A percentile compares a stretch with the other conserved stretches of the same genome.
These are phyloP conservation scores for Fragaria vesca DNA, from an alignment of 306 rosid species.

Conservation along the genomic window DNA sequence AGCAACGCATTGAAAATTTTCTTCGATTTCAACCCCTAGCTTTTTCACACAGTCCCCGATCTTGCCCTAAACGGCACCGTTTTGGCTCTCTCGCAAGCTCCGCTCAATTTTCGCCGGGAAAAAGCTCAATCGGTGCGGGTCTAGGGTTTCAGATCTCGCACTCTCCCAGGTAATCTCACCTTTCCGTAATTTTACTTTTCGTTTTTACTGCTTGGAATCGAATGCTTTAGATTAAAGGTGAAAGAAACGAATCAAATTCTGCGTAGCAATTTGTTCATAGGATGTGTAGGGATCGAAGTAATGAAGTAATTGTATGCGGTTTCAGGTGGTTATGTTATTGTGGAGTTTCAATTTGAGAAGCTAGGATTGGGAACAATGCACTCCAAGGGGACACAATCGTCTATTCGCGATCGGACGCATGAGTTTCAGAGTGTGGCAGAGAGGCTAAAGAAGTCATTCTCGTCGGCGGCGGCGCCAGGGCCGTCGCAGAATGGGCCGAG, in stretches of 20 bases:
- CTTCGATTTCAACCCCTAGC: not conserved
- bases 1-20: not conserved
- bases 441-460: constrained; percentile 65
- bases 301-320: constrained; percentile 10
- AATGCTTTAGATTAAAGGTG: not conserved
- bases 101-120: not conserved
- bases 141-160: constrained; percentile 46
- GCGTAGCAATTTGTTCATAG: not conserved
- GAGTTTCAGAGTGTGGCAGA: constrained; percentile 74
- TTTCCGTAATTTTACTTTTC: not conserved
- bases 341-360: constrained; percentile 30
- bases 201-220: not conserved
- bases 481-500: constrained; percentile 52
- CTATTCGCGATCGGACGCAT: constrained; percentile 77
- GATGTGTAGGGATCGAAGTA: not conserved
- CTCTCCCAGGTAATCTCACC: constrained; percentile 31
- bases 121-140: constrained; percentile 16
- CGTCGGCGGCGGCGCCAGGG: constrained; percentile 40
- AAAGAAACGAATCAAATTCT: not conserved
- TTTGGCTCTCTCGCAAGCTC: constrained; percentile 14
- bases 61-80: constrained; percentile 34
- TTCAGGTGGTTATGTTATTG: constrained; percentile 36
- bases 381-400: constrained; percentile 63
- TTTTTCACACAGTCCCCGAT: not conserved
- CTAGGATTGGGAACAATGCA: constrained; percentile 41